These are phyloP conservation scores for Amanita exitialis DNA, from an alignment of 768 basidiomycete genomes.

Conservation along the genomic window DNA sequence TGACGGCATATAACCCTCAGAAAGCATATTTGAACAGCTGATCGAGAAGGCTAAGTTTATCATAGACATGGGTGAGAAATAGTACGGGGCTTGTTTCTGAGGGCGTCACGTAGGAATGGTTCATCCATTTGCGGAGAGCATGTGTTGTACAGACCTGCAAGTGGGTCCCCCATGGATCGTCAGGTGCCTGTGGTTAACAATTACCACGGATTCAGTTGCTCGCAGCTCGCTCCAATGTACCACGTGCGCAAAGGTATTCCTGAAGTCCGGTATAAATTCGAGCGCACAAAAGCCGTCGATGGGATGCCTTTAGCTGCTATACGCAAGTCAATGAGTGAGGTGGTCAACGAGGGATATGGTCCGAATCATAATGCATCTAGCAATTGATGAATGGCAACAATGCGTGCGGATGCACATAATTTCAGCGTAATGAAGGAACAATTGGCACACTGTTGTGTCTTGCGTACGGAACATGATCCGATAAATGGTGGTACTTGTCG, in stretches of 20 bases:
- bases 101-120: neutral
- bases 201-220: too few species aligned
- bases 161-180: neutral
- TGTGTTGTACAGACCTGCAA: neutral
- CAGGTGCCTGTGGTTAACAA: too few species aligned
- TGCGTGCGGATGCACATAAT: neutral
- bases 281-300: too few species aligned
- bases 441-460: neutral
- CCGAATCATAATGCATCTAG: too few species aligned
- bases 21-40: neutral
- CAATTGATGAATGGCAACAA: neutral
- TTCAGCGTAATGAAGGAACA: neutral
- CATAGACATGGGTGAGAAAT: neutral
- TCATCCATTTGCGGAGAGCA: neutral
- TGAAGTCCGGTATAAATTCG: too few species aligned
- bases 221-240: too few species aligned
- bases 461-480: conserved; percentile 2
- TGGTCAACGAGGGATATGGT: too few species aligned
- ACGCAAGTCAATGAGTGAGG: too few species aligned
- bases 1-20: neutral
- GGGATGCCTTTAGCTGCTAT: too few species aligned
- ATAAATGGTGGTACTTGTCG: neutral
- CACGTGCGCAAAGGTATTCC: too few species aligned
- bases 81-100: neutral
- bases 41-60: neutral